Conservation (phyloP, 768 basidiomycete species). For the Amylocystis lapponica region DNA sequence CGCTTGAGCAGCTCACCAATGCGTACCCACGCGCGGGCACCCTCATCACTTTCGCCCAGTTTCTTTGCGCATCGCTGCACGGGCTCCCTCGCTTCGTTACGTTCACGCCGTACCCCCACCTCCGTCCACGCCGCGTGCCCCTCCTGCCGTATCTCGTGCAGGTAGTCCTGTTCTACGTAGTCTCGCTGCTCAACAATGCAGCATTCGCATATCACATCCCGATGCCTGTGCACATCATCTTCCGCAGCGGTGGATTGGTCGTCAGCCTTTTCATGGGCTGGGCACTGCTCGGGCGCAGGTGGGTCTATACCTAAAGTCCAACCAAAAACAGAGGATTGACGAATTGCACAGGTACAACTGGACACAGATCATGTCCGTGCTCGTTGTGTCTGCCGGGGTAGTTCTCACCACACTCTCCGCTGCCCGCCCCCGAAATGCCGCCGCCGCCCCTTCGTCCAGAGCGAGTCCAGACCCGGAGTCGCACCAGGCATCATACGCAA, state of each 20-base stretch:
- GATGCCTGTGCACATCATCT: conserved; percentile 92
- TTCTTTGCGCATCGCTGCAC: conserved; percentile 67
- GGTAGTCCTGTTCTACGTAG: conserved; percentile 72
- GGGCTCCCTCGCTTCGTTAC: conserved; percentile 61
- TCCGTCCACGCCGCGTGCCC: conserved; percentile 64
- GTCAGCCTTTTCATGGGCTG: conserved; percentile 80
- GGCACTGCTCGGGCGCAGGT: conserved; percentile 60
- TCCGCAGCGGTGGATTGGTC: conserved; percentile 82
- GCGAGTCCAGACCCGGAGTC: conserved; percentile 9
- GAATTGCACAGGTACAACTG: conserved; percentile 61
- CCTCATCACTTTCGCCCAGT: conserved; percentile 86
- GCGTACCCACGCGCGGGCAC: conserved; percentile 67
- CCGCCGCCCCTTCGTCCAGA: conserved; percentile 1
- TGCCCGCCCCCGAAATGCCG: conserved; percentile 31
- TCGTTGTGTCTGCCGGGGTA: conserved; percentile 79
- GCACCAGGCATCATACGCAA: conserved; percentile 38
- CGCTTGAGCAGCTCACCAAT: conserved; percentile 68
- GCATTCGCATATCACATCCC: conserved; percentile 85
- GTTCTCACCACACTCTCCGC: conserved; percentile 78
- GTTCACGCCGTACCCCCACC: conserved; percentile 34
- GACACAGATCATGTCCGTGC: conserved; percentile 65
- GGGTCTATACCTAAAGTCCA: conserved; percentile 18
- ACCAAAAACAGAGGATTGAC: not conserved
- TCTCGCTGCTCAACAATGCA: conserved; percentile 85
- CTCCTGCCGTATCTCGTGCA: conserved; percentile 70